Percentiles rank a stretch among this genome's conserved stretches.
Conservation (phyloP, 1,139 yeast species). For the Hansenula lynferdii region DNA sequence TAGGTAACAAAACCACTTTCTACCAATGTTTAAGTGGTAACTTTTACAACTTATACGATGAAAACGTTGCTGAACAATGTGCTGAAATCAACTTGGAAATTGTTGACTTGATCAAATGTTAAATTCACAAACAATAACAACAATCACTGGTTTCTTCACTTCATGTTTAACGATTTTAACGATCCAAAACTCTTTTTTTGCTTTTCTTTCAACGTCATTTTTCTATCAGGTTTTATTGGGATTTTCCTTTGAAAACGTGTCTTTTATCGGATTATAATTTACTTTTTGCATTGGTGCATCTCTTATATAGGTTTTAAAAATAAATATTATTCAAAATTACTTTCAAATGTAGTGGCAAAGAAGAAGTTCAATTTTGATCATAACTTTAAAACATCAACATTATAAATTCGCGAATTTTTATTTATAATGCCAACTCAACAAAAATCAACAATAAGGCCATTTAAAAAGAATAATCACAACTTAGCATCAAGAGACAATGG, state of each 20-base stretch:
- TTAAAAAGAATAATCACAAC: too few relatives aligned
- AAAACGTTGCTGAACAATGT: conserved; percentile 65
- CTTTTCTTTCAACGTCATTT: conserved; percentile 2
- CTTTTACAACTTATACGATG: conserved; percentile 79
- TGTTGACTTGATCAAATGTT: conserved; percentile 62
- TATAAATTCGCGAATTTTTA: too few relatives aligned
- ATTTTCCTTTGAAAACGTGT: background rate
- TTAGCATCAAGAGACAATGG: conserved; percentile 38
- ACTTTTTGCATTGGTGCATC: conserved; percentile 1
- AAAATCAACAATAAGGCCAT: too few relatives aligned
- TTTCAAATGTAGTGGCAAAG: background rate
- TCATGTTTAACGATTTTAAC: conserved; percentile 3
- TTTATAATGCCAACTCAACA: too few relatives aligned
- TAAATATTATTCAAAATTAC: too few relatives aligned
- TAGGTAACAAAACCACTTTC: conserved; percentile 62
- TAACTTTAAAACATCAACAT: too few relatives aligned
- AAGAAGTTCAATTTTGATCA: background rate
- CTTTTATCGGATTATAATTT: background rate
- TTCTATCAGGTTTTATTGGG: background rate
- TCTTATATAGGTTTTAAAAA: conserved; percentile 1
- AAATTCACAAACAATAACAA: conserved; percentile 16
- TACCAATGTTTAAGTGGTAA: conserved; percentile 77
- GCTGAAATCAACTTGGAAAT: conserved; percentile 55
- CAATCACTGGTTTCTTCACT: conserved; percentile 16
- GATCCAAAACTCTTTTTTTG: conserved; percentile 2